Percentiles rank a stretch among this genome's conserved stretches.
Conservation (phyloP, 2,329 filamentous ascomycete species). For the Monilinia vaccinii-corymbosi region DNA sequence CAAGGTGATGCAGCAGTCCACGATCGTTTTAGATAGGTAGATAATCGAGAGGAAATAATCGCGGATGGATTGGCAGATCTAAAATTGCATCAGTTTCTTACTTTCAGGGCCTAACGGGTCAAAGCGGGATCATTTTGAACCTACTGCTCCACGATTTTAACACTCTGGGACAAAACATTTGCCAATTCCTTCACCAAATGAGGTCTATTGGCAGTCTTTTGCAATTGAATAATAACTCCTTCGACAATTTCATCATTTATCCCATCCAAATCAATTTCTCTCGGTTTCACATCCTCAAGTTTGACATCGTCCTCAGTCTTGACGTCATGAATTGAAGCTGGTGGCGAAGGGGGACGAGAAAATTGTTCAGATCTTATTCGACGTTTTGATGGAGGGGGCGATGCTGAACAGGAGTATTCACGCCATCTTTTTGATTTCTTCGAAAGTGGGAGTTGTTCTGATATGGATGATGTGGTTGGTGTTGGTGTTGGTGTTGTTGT, state of each 20-base stretch:
- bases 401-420: conserved; percentile 37
- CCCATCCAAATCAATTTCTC: conserved; percentile 65
- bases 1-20: conserved; percentile 73
- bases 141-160: conserved; percentile 86
- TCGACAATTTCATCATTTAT: conserved; percentile 96
- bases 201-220: conserved; percentile 83
- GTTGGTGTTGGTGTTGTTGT: conserved; percentile 22
- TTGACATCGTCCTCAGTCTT: conserved; percentile 31
- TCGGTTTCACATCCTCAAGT: conserved; percentile 34
- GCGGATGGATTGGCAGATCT: conserved; percentile 95
- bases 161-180: conserved; percentile 62
- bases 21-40: conserved; percentile 79
- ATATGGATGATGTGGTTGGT: conserved; percentile 16
- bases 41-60: conserved; percentile 86
- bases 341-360: conserved; percentile 73
- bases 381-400: conserved; percentile 36
- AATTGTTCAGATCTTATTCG: conserved; percentile 46
- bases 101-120: conserved; percentile 19
- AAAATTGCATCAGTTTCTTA: conserved; percentile 22
- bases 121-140: conserved; percentile 31
- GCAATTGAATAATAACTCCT: conserved; percentile 77
- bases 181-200: conserved; percentile 93
- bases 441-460: conserved; percentile 35
- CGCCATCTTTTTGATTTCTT: conserved; percentile 78
- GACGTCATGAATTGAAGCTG: conserved; percentile 34